These are phyloP conservation scores for Collybiopsis luxurians DNA, from an alignment of 768 basidiomycete species.

Conservation along the genomic window DNA sequence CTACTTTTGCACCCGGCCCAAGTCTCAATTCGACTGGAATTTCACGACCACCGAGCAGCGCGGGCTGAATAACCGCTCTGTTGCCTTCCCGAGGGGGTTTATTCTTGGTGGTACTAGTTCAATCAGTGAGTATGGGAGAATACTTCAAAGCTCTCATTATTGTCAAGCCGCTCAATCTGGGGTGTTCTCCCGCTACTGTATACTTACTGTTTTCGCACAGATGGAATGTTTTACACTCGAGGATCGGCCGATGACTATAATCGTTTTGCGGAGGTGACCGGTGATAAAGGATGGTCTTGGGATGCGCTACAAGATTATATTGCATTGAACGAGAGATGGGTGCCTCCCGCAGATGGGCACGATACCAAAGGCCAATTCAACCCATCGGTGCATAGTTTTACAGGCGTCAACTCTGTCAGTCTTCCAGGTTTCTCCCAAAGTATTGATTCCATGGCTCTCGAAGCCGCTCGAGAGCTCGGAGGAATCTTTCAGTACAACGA, in stretches of 20 bases:
- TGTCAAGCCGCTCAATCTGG: neutral
- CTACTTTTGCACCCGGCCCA: neutral
- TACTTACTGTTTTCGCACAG: conserved; percentile 24
- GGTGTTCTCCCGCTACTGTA: neutral
- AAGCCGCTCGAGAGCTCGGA: conserved; percentile 27
- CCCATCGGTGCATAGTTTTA: conserved; percentile 32
- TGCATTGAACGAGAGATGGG: conserved; percentile 35
- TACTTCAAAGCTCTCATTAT: neutral
- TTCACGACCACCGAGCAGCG: conserved; percentile 26
- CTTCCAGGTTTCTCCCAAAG: conserved; percentile 27
- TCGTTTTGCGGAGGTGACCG: conserved; percentile 26
- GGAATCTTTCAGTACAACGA: conserved; percentile 32
- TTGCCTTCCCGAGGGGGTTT: conserved; percentile 24
- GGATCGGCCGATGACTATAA: conserved; percentile 29
- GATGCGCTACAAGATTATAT: conserved; percentile 26
- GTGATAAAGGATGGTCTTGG: conserved; percentile 36
- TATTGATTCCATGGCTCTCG: conserved; percentile 28
- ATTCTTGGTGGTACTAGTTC: conserved; percentile 28
- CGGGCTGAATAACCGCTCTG: conserved; percentile 18
- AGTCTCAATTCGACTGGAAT: conserved; percentile 22
- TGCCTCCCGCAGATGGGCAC: no score
- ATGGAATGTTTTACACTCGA: no score
- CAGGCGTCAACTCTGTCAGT: conserved; percentile 29
- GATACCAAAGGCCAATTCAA: conserved; percentile 34
- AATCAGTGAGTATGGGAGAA: conserved; percentile 26